Base-by-base conservation (phyloP, 2,329 filamentous ascomycete species). In the Botrytis fragariae region DNA sequence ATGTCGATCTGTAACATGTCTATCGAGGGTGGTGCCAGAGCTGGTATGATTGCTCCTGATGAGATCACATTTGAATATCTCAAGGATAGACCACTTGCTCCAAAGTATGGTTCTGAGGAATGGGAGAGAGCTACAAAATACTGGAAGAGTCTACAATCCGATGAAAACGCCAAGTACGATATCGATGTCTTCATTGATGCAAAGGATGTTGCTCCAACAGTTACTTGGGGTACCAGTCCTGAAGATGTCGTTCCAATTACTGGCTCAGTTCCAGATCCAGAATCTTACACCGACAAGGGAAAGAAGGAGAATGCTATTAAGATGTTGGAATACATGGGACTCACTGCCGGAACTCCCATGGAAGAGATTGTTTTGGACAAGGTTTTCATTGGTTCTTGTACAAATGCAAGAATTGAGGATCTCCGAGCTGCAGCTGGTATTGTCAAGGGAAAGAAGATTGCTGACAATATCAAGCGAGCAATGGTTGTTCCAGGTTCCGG, bases 1-100 rank as follows among this genome's bases (percentile, higher is more conserved):
- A 98, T 99, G 96, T 98, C 95, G 76, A 97, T 99, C 82, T 98
- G 96, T 87, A 99, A 99, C 86, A 98, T 98, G 96, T 94, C 95
- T 22, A 98, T 98, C 78, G 96, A 99, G 86, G 96, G 88, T 78
- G 96, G 96, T 83, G 96, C 96, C 65, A 89, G 96, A 84, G 95
- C 95, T 74, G 96, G 96, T 77, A 97, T 99, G 94, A 91, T 99
- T 74, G 96, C 96, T 16, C 96, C 96, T 8, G 96, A 99, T 80
- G 92, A 98, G 81, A 92, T 87, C 74, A 98, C 96, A 42, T 97
- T 97, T 79, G 93, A 97, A 77, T 99, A 98, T 82, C 92, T 99
- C 80, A 96, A 96, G 86, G 93, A 92, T 79, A 90, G 92, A 76
- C 96, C 96, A 57, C 86, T 99, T 77, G 95, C 95, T 25, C 96